phyloP scores from a whole-genome alignment of 106 monocot genomes.

The Narthecium ossifragum region DNA sequence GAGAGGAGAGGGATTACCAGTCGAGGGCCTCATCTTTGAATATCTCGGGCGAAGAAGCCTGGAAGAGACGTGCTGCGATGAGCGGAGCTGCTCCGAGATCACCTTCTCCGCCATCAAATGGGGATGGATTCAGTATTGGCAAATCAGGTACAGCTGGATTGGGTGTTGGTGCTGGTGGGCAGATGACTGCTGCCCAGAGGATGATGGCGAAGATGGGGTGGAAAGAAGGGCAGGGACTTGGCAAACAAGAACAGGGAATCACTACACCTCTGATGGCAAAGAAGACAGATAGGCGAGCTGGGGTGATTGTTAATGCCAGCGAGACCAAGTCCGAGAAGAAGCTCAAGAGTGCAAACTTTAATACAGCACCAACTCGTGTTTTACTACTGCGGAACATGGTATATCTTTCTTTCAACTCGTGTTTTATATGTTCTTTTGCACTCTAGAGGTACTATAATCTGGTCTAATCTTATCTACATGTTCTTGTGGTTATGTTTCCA shows the following conservation, averaged over 20 bases:
- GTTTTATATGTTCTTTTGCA: neutral
- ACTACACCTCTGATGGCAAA: conserved; percentile 96
- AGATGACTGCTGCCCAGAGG: conserved; percentile 98
- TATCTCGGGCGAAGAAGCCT: conserved; percentile 96
- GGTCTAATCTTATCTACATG: too few species aligned
- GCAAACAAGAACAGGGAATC: conserved; percentile 94
- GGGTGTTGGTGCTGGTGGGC: conserved; percentile 90
- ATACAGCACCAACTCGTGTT: conserved; percentile 71
- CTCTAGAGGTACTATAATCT: too few species aligned
- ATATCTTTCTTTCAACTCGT: neutral
- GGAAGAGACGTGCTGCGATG: conserved; percentile 87
- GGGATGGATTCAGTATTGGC: conserved; percentile 76
- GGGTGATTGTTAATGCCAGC: conserved; percentile 94
- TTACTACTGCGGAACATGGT: conserved; percentile 95
- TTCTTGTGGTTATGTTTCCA: too few species aligned
- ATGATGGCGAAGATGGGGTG: conserved; percentile 99
- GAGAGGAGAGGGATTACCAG: conserved; percentile 49
- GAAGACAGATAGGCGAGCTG: conserved; percentile 93
- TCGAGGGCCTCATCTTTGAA: conserved; percentile 44
- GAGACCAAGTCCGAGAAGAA: conserved; percentile 77
- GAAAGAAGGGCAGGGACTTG: conserved; percentile 98
- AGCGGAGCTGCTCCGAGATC: conserved; percentile 56
- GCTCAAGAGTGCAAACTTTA: conserved; percentile 69
- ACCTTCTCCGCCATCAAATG: conserved; percentile 61
- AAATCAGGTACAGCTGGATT: conserved; percentile 73